These are phyloP conservation scores for Ophiostoma populinum DNA, from an alignment of 2,329 filamentous ascomycete species.

Conservation along the genomic window DNA sequence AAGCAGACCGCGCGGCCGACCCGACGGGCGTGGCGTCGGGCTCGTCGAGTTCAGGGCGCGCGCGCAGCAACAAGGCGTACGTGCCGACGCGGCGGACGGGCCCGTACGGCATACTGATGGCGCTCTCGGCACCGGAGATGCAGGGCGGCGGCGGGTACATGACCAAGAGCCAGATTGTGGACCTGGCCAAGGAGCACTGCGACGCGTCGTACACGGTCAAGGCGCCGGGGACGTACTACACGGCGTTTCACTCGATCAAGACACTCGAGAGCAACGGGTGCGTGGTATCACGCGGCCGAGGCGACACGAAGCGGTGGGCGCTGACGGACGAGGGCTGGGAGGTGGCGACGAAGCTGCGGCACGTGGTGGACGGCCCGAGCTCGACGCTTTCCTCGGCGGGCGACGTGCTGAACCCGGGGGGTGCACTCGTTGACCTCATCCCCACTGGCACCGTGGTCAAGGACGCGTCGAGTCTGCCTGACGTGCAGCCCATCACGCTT, in stretches of 20 bases:
- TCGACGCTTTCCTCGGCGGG: neutral
- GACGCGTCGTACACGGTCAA: constrained; percentile 54
- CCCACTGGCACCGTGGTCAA: constrained; percentile 4
- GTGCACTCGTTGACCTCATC: constrained; percentile 2
- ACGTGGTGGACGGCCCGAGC: constrained; percentile 19
- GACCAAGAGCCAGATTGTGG: constrained; percentile 51
- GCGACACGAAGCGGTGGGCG: constrained; percentile 47
- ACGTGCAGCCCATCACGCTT: constrained; percentile 42
- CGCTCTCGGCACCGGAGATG: constrained; percentile 41
- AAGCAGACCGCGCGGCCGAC: constrained; percentile 10
- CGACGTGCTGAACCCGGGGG: neutral
- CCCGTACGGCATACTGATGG: constrained; percentile 54
- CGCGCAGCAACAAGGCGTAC: constrained; percentile 42
- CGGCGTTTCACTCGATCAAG: constrained; percentile 72
- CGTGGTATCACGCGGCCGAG: constrained; percentile 53
- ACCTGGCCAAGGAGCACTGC: constrained; percentile 51
- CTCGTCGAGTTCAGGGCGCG: neutral
- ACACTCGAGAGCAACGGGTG: constrained; percentile 56
- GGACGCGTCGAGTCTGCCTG: constrained; percentile 22
- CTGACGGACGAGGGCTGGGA: constrained; percentile 68
- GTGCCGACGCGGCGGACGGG: constrained; percentile 58
- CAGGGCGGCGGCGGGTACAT: constrained; percentile 35
- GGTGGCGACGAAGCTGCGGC: constrained; percentile 46
- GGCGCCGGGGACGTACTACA: constrained; percentile 54
- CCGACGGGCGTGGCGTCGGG: constrained; percentile 18